Base-by-base conservation (phyloP, 2,329 filamentous ascomycete species). In the Trichoderma atroviride region DNA sequence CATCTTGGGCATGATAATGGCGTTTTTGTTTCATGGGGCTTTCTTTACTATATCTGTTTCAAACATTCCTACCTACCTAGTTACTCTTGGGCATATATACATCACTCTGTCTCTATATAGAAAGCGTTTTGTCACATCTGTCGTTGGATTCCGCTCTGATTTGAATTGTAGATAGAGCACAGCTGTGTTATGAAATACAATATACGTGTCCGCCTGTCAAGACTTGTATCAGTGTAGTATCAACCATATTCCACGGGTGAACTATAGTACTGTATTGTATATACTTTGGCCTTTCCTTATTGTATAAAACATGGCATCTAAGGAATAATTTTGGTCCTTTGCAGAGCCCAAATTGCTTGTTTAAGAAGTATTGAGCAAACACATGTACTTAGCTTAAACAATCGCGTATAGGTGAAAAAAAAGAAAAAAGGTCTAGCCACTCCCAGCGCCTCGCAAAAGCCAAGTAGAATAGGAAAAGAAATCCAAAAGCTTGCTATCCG, bases 1-100 rank as follows among this genome's bases (percentile, higher is more conserved):
- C 31, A 35, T 69, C 37, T 64, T 59, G 71, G 69, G 73, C 69
- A 68, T 71, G 75, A 73, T 75, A 75, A 71, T 63, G 76, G 76
- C 76, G 76, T 77, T 77, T 73, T 50, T 43, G 40, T 19, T n/a
- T 58, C 31, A 50, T 19, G 37, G 40, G 35, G 27, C 27, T 33
- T 33, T 3, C 52, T 57, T 52, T 43, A 4, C 27, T 35, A 55
- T 53, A 24, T 19, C 11, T 19, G 13, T 50, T 37, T 22, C 19
- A 16, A n/a, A 14, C 10, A 22, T 52, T 19, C 27, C 29, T 14
- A 35, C 11, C 11, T 10, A 13, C 11, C 33, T 13, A 27, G 43
- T 52, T 53, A 35, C 29, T 35, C 24, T 53, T 62, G 33, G 11
- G n/a, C 29, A 24, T 22, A 24, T 24, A 31, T 24, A 43, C 10